Conservation (phyloP, 495 filamentous ascomycete genomes). For the Penicillium nucicola region DNA sequence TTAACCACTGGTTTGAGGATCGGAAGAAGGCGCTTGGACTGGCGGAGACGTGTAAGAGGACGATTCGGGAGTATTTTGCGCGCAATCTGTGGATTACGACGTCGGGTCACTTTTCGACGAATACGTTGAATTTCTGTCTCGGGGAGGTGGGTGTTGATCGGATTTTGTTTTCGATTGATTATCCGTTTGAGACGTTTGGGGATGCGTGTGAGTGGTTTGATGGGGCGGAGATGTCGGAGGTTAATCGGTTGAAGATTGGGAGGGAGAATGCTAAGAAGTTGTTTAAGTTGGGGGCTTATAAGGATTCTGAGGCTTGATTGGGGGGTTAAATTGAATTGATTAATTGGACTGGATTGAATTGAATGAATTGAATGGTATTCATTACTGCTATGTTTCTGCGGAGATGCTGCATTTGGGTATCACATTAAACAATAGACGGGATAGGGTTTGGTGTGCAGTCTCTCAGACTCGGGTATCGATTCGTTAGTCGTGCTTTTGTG, state of each 20-base stretch:
- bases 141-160: conserved; percentile 40
- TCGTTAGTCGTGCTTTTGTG: no score
- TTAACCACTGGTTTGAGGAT: conserved; percentile 55
- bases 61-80: conserved; percentile 56
- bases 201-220: conserved; percentile 57
- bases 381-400: neutral
- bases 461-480: no score
- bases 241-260: conserved; percentile 47
- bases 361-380: neutral
- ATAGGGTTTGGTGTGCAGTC: no score
- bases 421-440: neutral
- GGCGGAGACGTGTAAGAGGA: conserved; percentile 45
- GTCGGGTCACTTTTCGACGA: conserved; percentile 57
- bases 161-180: conserved; percentile 50
- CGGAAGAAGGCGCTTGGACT: conserved; percentile 44
- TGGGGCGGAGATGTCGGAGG: conserved; percentile 40
- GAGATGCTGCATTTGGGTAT: neutral
- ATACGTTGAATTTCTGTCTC: conserved; percentile 50
- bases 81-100: conserved; percentile 66
- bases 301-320: conserved; percentile 33
- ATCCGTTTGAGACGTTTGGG: conserved; percentile 50
- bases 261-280: conserved; percentile 53
- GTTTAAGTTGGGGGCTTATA: conserved; percentile 45
- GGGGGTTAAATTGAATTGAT: neutral
- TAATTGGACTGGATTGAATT: neutral